Evolutionary conservation across 129 eudicot genomes (phyloP), one percentile per base, ranked within the genome.

Genomic region (Flaveria trinervia): DNA sequence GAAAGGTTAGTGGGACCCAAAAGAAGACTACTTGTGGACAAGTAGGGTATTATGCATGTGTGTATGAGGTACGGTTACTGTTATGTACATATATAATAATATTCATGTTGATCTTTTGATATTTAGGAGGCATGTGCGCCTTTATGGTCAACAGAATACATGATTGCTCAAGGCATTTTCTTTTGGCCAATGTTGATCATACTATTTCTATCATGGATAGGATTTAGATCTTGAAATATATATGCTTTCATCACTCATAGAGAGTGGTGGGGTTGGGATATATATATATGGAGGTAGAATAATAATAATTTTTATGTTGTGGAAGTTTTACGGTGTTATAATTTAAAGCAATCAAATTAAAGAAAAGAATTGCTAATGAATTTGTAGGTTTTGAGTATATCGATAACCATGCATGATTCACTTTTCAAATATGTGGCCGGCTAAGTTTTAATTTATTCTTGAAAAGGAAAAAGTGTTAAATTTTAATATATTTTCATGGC

Each of bases 1-100:
- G 72, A 87, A 88, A 83, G 84, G 78, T 78, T 75, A 18, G 65
- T 20, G 88, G 83, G 92, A n/a, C 90, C 90, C 83, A 72, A 36
- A 62, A 59, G 62, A 51, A 65, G 73, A 23, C 77, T 43, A 65
- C 23, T 36, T 80, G 68, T 65, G 15, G 75, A 79, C 36, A 26
- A 60, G 72, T 59, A 50, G 77, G 77, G 72, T 79, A 71, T 68
- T 1, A 41, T 48, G 76, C 45, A 64, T 64, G 69, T 64, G 22
- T 64, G 30, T 20, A 64, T 25, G 70, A 46, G 64, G 59, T 65
- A 66, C 54, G 65, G 73, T 76, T 69, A 78, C 16, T 78, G 51
- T 69, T 60, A 44, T 46, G 39, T 9, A 66, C 9, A 66, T n/a
- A 49, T 41, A 67, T 41, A 20, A 60, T 75, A 4, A 39, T 7